Conservation (phyloP, 2,329 filamentous ascomycete genomes). For the Ophiocordyceps unilateralis region DNA sequence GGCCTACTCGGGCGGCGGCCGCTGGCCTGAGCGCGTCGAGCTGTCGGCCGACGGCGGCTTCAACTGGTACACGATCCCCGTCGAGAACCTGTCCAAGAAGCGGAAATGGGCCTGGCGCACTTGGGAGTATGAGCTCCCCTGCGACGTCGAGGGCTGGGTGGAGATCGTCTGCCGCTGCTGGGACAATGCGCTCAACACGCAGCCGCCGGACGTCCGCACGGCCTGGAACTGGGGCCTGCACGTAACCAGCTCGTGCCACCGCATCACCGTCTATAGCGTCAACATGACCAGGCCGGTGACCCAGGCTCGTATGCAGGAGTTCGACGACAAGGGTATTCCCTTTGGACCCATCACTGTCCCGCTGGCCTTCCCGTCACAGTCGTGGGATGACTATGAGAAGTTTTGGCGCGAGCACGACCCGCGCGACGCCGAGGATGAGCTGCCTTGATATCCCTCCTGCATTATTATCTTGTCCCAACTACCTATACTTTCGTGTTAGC, state of each 20-base stretch:
- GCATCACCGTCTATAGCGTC: conserved; percentile 44
- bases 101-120: conserved; percentile 45
- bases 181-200: conserved; percentile 45
- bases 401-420: conserved; percentile 11
- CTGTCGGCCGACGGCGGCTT: conserved; percentile 45
- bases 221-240: conserved; percentile 51
- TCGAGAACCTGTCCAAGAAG: conserved; percentile 42
- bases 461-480: neutral
- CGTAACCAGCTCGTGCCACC: conserved; percentile 44
- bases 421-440: conserved; percentile 8
- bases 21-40: conserved; percentile 46
- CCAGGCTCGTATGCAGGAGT: conserved; percentile 27
- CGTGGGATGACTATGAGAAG: conserved; percentile 27
- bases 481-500: neutral
- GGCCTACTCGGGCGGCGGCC: conserved; percentile 40
- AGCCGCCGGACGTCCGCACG: conserved; percentile 34
- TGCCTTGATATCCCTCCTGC: too few relatives aligned
- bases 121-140: conserved; percentile 46
- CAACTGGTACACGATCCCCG: conserved; percentile 46
- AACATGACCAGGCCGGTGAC: conserved; percentile 34
- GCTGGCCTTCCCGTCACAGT: conserved; percentile 29
- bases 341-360: conserved; percentile 38
- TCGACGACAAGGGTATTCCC: conserved; percentile 28
- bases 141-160: conserved; percentile 43
- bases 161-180: conserved; percentile 41